A percentile compares a stretch with the other conserved stretches of the same genome.
phyloP scores from a whole-genome alignment of 163 green algal genomes.

The Volvox carteri region DNA sequence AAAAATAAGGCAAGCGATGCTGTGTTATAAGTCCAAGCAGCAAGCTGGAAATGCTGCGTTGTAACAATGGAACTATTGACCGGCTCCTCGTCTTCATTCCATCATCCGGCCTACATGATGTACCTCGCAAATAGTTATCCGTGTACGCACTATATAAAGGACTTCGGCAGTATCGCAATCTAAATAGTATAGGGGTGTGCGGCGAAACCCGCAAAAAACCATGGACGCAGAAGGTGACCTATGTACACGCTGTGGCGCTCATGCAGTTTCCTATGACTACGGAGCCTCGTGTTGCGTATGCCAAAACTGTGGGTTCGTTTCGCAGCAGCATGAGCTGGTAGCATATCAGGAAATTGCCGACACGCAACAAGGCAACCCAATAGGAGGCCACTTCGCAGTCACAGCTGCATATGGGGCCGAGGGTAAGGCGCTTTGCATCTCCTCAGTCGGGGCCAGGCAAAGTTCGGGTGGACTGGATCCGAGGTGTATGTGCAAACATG shows the following conservation, averaged over 20 bases:
- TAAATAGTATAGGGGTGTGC: neutral
- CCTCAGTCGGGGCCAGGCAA: too few species aligned
- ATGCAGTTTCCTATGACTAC: neutral
- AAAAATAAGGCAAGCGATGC: too few species aligned
- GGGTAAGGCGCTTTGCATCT: neutral
- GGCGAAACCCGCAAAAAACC: too few species aligned
- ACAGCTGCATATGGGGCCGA: neutral
- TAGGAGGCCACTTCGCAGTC: neutral
- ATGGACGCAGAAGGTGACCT: constrained; percentile 27
- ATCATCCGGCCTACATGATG: neutral
- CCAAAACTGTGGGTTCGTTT: constrained; percentile 26
- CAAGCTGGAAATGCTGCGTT: too few species aligned
- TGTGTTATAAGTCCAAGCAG: too few species aligned
- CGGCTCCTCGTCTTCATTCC: constrained; percentile 13
- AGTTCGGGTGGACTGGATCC: too few species aligned
- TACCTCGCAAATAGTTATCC: too few species aligned
- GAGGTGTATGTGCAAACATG: too few species aligned
- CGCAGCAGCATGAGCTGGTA: neutral
- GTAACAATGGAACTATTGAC: constrained; percentile 8
- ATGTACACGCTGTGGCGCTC: constrained; percentile 5
- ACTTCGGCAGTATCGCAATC: neutral
- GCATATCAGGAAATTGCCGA: neutral
- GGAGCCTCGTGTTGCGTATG: constrained; percentile 25
- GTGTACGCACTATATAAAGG: neutral
- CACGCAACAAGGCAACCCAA: neutral